A percentile compares a stretch with the other conserved stretches of the same genome.
Conservation (phyloP, 2,329 filamentous ascomycete genomes). For the Alternaria tenuissima region DNA sequence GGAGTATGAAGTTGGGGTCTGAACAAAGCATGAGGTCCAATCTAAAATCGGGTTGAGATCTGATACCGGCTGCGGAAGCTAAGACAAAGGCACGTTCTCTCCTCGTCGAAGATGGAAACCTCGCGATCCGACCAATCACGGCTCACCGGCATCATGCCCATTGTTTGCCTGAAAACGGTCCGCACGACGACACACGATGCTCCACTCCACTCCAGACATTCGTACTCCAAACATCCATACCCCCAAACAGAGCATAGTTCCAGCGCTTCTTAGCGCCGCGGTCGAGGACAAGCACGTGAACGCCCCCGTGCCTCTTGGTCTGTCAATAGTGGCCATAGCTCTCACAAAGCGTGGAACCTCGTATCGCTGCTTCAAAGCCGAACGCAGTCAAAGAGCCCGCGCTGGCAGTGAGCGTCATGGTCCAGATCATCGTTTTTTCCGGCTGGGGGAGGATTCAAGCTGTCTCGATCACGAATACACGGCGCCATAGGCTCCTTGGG, state of each 20-base stretch:
- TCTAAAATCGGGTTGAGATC: slow-evolving; percentile 3
- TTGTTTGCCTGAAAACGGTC: slow-evolving; percentile 21
- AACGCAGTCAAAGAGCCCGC: neutral
- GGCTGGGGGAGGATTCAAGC: neutral
- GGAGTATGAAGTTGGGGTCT: neutral
- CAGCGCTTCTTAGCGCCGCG: neutral
- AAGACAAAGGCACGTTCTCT: slow-evolving; percentile 12
- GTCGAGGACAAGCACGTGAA: neutral
- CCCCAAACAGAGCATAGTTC: neutral
- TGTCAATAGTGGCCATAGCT: neutral
- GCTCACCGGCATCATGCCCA: slow-evolving; percentile 1
- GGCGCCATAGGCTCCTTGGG: too few species aligned
- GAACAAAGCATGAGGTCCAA: slow-evolving; percentile 1
- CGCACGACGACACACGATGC: slow-evolving; percentile 17
- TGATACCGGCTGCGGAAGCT: slow-evolving; percentile 15
- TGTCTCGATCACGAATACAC: neutral
- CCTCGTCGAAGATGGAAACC: slow-evolving; percentile 10
- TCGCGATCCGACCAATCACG: slow-evolving; percentile 17
- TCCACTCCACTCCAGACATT: neutral
- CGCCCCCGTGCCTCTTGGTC: neutral
- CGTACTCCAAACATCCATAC: neutral
- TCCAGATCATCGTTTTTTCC: neutral
- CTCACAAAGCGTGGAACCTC: neutral
- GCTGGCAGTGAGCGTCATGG: neutral
- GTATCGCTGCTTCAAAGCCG: neutral